Conservation (phyloP, 805 yeast species). For the Dipodascopsis uninucleata region DNA sequence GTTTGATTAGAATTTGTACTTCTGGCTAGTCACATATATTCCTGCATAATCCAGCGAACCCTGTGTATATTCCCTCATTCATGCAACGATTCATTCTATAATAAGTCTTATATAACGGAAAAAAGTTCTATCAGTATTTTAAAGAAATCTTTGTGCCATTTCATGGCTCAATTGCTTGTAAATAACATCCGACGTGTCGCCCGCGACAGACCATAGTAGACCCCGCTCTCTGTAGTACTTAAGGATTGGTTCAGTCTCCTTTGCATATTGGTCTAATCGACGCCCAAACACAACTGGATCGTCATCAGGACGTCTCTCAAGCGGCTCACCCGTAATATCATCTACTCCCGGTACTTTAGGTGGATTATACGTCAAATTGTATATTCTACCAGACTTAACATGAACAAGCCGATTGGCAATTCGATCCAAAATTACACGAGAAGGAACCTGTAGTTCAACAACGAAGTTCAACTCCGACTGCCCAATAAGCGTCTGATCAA, state of each 20-base stretch:
- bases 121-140: no score
- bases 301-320: conserved; percentile 78
- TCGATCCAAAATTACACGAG: conserved; percentile 71
- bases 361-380: conserved; percentile 82
- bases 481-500: conserved; percentile 46
- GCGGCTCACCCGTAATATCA: conserved; percentile 85
- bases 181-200: conserved; percentile 79
- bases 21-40: no score
- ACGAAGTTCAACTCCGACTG: conserved; percentile 60
- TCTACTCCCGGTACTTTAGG: conserved; percentile 79
- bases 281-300: conserved; percentile 62
- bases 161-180: conserved; percentile 59
- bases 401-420: conserved; percentile 86
- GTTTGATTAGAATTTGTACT: background rate
- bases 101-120: no score
- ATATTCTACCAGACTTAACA: conserved; percentile 77
- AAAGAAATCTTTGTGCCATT: conserved; percentile 39
- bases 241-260: conserved; percentile 59
- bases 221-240: conserved; percentile 56
- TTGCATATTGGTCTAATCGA: conserved; percentile 60
- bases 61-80: no score
- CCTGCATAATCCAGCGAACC: no score
- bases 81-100: no score
- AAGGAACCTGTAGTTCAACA: conserved; percentile 86
- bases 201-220: conserved; percentile 52